Base-by-base conservation (phyloP, 768 basidiomycete genomes). In the Mycena polygramma region DNA sequence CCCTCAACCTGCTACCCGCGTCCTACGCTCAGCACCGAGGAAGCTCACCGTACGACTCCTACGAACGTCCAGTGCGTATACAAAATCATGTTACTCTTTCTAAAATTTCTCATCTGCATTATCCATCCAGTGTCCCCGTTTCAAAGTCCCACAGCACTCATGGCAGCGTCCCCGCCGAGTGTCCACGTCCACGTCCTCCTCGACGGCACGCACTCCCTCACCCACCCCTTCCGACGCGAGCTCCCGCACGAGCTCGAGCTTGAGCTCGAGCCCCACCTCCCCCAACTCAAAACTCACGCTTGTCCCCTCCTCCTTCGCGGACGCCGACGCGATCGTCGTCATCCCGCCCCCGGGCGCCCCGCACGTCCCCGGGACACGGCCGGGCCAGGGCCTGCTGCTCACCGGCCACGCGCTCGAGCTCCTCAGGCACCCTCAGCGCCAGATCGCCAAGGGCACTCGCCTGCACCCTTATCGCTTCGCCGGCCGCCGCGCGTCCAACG, bases 321-420 rank as follows among this genome's bases (percentile, higher is more conserved):
- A 84, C 19, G 90, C 90, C 0, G 82, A 89, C 22, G 90, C 88
- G 1, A 81, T 88, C 66, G 78, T 91, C 58, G 24, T 70, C 19
- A 62, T 73, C 19, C 73, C 81, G 22, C 66, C 66, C 35, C 59
- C 66, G 20, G 39, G n/a, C 39, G 58, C 57, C 10, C 51, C 62
- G 24, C 35, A 41, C 43, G 37, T 57, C 26, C 43, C 63, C 19
- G 63, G 54, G n/a, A 30, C 63, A 17, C 43, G 26, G 51, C 19
- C 51, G 7, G 59, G 66, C 19, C 64, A 55, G 66, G 24, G 43
- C 30, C 62, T 69, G 14, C 61, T 69, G 39, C 68, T 69, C 8
- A 57, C 30, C 24, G 68, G 68, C 62, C 48, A 48, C 20, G 68
- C 68, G 17, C 61, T 69, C 48, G 62, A 49, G 48, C 68, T 52